Base-by-base conservation (phyloP, 192 early-diverging fungal genomes). In the Dimargaris verticillata region DNA sequence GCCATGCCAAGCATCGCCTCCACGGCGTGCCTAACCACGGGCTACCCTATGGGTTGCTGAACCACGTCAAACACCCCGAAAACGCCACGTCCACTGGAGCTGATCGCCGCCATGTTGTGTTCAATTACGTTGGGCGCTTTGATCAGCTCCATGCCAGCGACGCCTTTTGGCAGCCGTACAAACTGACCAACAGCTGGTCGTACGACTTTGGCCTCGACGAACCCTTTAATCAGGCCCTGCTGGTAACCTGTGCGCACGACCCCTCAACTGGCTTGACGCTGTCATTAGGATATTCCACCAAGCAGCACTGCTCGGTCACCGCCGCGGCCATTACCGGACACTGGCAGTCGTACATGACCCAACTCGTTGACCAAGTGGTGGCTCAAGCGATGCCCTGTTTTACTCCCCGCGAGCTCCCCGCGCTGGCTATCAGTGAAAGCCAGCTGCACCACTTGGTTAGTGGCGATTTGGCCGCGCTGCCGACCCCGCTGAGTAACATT, bases 111-210 rank as follows among this genome's bases (percentile, higher is more conserved):
- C 22, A 51, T 18, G 22, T 59, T 12, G n/a, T 44, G 57, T 59
- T 59, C 18, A 59, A 59, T 18, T 59, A 59, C 57, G n/a, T 33
- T 1, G 57, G 57, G 22, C 57, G 57, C 13, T 59, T 59, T 38
- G 57, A 43, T 6, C 57, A 59, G 38, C 41, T 59, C 38, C n/a
- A 59, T 11, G 57, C 41, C 38, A 15, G 4, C 22, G 42, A 41
- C 42, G 18, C 41, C 17, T 59, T 59, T 33, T 59, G 57, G 57
- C n/a, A n/a, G 17, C 38, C 38, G n/a, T 11, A 20, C 15, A 28
- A n/a, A 14, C 38, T 38, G 33, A 38, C 11, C n/a, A 13, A n/a
- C 10, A 0, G 41, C 1, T n/a, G 24, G 43, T 25, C 57, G 22
- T 20, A 44, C 41, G 43, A 59, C n/a, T n/a, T 41, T 2, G 28